phyloP scores from a whole-genome alignment of 257 asterid genomes.

The Asclepias syriaca region DNA sequence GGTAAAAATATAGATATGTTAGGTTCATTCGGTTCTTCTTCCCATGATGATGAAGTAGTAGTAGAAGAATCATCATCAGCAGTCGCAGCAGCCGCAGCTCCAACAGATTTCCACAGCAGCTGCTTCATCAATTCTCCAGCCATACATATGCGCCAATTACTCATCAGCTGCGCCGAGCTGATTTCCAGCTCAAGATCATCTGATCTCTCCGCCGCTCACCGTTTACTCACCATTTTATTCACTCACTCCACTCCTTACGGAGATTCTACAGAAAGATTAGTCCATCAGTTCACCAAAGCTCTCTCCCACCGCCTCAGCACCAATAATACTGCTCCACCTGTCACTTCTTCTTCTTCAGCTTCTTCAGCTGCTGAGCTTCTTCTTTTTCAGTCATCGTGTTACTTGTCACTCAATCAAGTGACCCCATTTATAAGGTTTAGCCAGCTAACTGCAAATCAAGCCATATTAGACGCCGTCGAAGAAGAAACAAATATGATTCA shows the following conservation, averaged over 20 bases:
- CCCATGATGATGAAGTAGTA: conserved; percentile 40
- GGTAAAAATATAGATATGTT: conserved; percentile 31
- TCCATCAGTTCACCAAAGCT: conserved; percentile 77
- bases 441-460: conserved; percentile 92
- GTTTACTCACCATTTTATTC: conserved; percentile 51
- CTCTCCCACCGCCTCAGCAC: conserved; percentile 55
- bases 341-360: neutral
- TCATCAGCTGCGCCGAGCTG: conserved; percentile 75
- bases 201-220: conserved; percentile 69
- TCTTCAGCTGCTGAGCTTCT: conserved; percentile 29
- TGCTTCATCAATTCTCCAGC: conserved; percentile 34
- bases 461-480: conserved; percentile 70
- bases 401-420: conserved; percentile 68
- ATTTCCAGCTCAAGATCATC: conserved; percentile 47
- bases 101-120: neutral
- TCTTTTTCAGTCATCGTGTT: conserved; percentile 50
- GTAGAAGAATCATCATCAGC: conserved; percentile 7
- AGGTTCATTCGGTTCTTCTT: conserved; percentile 79
- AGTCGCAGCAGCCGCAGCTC: neutral
- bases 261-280: conserved; percentile 77
- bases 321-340: too few relatives aligned
- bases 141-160: conserved; percentile 73
- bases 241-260: conserved; percentile 71
- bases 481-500: conserved; percentile 25
- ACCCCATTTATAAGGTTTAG: conserved; percentile 79